phyloP scores from a whole-genome alignment of 2,329 filamentous ascomycete species.

The Clarireedia hainanense region DNA sequence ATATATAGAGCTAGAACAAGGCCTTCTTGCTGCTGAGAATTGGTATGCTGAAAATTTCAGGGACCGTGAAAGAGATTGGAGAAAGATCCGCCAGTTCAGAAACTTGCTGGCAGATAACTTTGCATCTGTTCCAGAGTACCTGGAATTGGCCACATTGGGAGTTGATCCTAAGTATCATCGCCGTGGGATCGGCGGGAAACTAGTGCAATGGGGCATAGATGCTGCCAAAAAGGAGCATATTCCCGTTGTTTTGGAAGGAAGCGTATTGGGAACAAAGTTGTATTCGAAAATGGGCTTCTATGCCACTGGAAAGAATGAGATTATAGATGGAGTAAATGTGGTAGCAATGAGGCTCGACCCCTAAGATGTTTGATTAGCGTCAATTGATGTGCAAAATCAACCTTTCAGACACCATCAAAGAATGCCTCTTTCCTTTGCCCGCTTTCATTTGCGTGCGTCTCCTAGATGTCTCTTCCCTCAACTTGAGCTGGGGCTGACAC shows the following conservation, averaged over 20 bases:
- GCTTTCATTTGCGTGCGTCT: too few relatives aligned
- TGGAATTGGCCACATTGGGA: neutral
- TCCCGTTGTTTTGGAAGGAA: slow-evolving; percentile 4
- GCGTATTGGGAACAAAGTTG: neutral
- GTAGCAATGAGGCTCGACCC: slow-evolving; percentile 4
- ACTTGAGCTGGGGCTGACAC: too few relatives aligned
- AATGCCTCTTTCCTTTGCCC: too few relatives aligned
- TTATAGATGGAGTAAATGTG: neutral
- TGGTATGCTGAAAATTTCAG: slow-evolving; percentile 4
- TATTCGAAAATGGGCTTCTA: slow-evolving; percentile 4
- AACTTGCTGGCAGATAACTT: neutral
- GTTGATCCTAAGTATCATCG: slow-evolving; percentile 2
- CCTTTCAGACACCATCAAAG: too few relatives aligned
- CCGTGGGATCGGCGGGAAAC: slow-evolving; percentile 2
- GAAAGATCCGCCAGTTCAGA: neutral
- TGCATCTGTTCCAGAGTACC: slow-evolving; percentile 1
- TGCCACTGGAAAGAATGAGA: neutral
- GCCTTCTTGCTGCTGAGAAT: neutral
- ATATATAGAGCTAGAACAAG: slow-evolving; percentile 3
- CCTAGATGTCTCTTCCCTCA: too few relatives aligned
- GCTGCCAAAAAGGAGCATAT: slow-evolving; percentile 2
- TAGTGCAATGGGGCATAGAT: slow-evolving; percentile 5
- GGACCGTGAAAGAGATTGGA: slow-evolving; percentile 2
- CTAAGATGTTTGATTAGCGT: neutral
- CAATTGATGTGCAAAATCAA: neutral